Evolutionary conservation across 768 basidiomycete species (phyloP).

Genomic region (Tephrocybe sp.): DNA sequence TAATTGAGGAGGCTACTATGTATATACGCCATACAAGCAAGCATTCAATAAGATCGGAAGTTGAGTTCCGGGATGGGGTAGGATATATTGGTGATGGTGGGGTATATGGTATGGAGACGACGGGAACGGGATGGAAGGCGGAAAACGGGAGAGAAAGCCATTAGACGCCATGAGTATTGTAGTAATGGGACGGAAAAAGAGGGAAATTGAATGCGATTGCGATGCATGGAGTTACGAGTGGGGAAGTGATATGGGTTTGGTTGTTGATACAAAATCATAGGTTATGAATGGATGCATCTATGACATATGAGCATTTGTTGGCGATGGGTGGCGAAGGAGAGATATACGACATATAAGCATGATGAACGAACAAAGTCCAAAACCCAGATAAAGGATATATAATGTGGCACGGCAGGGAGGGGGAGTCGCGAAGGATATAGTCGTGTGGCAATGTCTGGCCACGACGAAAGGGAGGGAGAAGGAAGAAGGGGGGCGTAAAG

Average conservation of each 20-base stretch:
- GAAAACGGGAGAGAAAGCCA: background rate
- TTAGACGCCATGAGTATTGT: background rate
- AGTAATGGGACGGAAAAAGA: too few species aligned
- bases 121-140: background rate
- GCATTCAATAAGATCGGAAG: conserved; percentile 4
- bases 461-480: background rate
- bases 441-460: conserved; percentile 8
- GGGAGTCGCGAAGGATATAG: background rate
- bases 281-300: conserved; percentile 12
- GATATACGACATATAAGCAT: background rate
- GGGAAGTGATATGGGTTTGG: background rate
- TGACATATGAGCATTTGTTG: too few species aligned
- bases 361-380: background rate
- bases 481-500: background rate
- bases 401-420: background rate
- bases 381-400: conserved; percentile 7
- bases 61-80: conserved; percentile 1
- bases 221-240: background rate
- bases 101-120: background rate
- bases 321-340: background rate
- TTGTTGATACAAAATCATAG: conserved; percentile 17
- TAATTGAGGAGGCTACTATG: background rate
- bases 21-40: conserved; percentile 6
- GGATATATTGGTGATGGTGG: background rate
- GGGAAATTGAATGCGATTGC: too few species aligned